Evolutionary conservation across 495 filamentous ascomycete species (phyloP), one percentile per base, ranked within the genome.

Genomic region (Neurospora africana): DNA sequence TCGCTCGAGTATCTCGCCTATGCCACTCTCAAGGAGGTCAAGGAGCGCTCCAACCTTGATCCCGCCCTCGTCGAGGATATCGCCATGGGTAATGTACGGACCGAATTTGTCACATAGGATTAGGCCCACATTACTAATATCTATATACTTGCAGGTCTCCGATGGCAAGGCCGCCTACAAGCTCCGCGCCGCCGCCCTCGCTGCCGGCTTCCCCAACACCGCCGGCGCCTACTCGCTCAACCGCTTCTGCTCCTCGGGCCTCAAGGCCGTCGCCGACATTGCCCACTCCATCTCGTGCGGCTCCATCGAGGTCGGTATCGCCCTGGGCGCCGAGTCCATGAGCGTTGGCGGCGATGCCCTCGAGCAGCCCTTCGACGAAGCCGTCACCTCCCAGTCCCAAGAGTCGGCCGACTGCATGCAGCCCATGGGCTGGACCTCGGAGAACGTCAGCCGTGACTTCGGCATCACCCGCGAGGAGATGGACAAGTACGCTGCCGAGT

Each of bases 371-470:
- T 96, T 97, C 85, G 89, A 93, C 79, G 90, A 90, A 65, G 89
- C 90, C 70, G 88, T 99, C 36, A 81, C 93, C 35, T 84, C 87
- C 74, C 88, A 86, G 78, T 84, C 79, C 72, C 92, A 92, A 78
- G 94, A 98, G 78, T 88, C 92, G 0, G 77, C 79, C 40, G 95
- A 99, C 81, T 96, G 93, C 85, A 87, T 93, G 88, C 89, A 95
- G 86, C 90, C 93, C 37, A 99, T 99, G 95, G 95, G 95, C 0
- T 95, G 97, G 89, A 99, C 95, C 1, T 93, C 90, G 13, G 95
- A 99, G 85, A 98, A 99, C 75, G 92, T 99, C n/a, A 93, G 89
- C 67, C 89, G 87, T 69, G 95, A 98, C 83, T 99, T 99, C 79
- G 86, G 90, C 72, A 90, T 99, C 77, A 82, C 89, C 2, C 88